Evolutionary conservation across 495 filamentous ascomycete species (phyloP).

Genomic region (Penicillium pulvis): DNA sequence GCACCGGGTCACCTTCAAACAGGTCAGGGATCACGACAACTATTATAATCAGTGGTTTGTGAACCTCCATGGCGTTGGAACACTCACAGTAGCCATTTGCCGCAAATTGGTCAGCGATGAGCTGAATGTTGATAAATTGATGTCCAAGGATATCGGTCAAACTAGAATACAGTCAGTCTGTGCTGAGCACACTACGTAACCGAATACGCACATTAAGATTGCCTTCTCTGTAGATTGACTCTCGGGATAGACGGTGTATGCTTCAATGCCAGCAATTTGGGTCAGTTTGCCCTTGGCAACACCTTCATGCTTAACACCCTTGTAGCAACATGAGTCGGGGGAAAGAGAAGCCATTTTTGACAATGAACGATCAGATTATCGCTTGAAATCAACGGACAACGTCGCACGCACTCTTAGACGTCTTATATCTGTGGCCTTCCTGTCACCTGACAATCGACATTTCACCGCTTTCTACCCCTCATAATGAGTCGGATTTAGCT

Average conservation of each 20-base stretch:
- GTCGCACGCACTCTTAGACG: no score
- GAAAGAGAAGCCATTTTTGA: slow-evolving; percentile 2
- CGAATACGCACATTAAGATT: slow-evolving; percentile 5
- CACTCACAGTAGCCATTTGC: slow-evolving; percentile 9
- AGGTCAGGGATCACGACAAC: slow-evolving; percentile 9
- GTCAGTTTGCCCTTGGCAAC: slow-evolving; percentile 1
- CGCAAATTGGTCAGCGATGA: slow-evolving; percentile 9
- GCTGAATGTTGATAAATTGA: slow-evolving; percentile 2
- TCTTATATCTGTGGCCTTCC: not conserved
- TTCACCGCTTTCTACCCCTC: not conserved
- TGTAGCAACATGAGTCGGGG: slow-evolving; percentile 7
- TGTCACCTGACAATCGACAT: not conserved
- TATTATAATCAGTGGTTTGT: not conserved
- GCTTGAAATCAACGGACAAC: no score
- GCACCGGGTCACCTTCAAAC: slow-evolving; percentile 4
- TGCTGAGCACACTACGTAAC: not conserved
- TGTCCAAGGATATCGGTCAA: slow-evolving; percentile 10
- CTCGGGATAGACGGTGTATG: slow-evolving; percentile 7
- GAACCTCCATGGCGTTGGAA: not conserved
- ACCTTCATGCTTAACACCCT: slow-evolving; percentile 11
- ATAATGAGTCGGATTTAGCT: not conserved
- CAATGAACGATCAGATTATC: no score
- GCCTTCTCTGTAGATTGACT: not conserved
- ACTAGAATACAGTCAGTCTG: not conserved
- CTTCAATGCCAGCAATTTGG: slow-evolving; percentile 2